Evolutionary conservation across 2,329 filamentous ascomycete species (phyloP).

Genomic region (Neonectria punicea): DNA sequence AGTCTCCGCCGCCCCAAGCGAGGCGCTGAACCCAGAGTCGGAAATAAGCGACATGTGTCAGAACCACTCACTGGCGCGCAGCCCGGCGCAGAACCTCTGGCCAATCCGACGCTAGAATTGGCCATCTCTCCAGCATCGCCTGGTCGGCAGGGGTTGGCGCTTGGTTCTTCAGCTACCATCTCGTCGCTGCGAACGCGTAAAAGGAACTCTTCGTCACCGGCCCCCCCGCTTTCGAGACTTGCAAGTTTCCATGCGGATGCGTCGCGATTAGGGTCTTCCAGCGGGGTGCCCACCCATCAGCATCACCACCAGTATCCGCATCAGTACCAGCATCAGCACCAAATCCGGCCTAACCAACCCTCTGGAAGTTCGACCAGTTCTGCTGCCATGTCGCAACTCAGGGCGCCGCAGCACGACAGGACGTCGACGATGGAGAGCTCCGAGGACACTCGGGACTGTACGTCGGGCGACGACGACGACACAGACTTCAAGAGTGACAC

Average conservation of each 20-base stretch:
- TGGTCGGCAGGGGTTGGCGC: slow-evolving; percentile 37
- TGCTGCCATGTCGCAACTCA: slow-evolving; percentile 53
- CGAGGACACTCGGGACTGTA: slow-evolving; percentile 72
- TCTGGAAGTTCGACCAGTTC: slow-evolving; percentile 57
- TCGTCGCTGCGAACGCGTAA: slow-evolving; percentile 46
- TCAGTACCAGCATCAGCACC: slow-evolving; percentile 24
- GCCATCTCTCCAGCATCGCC: slow-evolving; percentile 38
- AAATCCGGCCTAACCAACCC: slow-evolving; percentile 53
- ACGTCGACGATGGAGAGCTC: slow-evolving; percentile 74
- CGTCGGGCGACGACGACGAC: slow-evolving; percentile 79
- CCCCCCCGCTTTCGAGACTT: slow-evolving; percentile 63
- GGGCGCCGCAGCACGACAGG: slow-evolving; percentile 47
- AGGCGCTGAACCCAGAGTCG: slow-evolving; percentile 53
- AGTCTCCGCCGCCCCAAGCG: slow-evolving; percentile 68
- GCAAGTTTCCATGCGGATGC: slow-evolving; percentile 67
- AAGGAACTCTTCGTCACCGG: slow-evolving; percentile 64
- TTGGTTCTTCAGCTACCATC: slow-evolving; percentile 42
- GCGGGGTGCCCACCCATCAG: slow-evolving; percentile 49
- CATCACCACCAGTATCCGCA: neutral
- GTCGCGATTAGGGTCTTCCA: slow-evolving; percentile 57
- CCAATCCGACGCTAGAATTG: slow-evolving; percentile 41
- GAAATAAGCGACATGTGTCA: slow-evolving; percentile 63
- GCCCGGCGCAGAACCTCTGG: slow-evolving; percentile 42
- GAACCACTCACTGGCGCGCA: slow-evolving; percentile 56
- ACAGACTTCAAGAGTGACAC: slow-evolving; percentile 83